phyloP scores from a whole-genome alignment of 805 yeast species.

The Naumovozyma baii region DNA sequence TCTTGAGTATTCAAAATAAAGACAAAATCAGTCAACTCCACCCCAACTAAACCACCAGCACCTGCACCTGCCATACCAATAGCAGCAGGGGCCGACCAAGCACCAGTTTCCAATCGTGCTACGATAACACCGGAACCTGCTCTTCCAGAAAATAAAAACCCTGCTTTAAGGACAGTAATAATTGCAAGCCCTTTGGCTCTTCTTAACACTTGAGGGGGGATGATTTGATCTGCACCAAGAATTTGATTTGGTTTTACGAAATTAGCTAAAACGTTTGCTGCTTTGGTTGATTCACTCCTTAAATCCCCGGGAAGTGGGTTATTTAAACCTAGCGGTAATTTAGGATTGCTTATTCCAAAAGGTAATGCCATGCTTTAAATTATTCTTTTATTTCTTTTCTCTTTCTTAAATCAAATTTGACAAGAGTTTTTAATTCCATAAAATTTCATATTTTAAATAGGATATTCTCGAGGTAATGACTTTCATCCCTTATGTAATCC shows the following conservation, averaged over 20 bases:
- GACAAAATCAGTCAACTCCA: slow-evolving; percentile 93
- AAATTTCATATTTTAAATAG: too few relatives aligned
- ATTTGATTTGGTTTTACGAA: slow-evolving; percentile 92
- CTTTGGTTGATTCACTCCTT: slow-evolving; percentile 82
- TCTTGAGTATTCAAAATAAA: slow-evolving; percentile 79
- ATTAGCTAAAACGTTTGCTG: slow-evolving; percentile 81
- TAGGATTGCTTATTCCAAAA: background rate
- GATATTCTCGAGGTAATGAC: too few relatives aligned
- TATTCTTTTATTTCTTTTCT: background rate
- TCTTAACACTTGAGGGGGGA: slow-evolving; percentile 78
- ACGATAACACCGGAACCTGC: slow-evolving; percentile 96
- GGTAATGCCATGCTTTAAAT: background rate
- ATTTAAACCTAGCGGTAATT: slow-evolving; percentile 57
- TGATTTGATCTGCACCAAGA: slow-evolving; percentile 77
- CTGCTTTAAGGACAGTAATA: slow-evolving; percentile 93
- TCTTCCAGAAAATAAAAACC: slow-evolving; percentile 90
- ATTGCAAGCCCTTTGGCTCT: slow-evolving; percentile 90
- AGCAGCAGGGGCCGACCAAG: slow-evolving; percentile 97
- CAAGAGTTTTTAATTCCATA: background rate
- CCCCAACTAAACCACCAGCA: slow-evolving; percentile 96
- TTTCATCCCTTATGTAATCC: too few relatives aligned
- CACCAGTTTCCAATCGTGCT: slow-evolving; percentile 85
- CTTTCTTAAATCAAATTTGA: background rate
- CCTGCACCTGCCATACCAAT: slow-evolving; percentile 98
- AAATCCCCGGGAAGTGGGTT: slow-evolving; percentile 90